Conservation (phyloP, 208 protist genomes). For the Plasmodiophora brassicae region DNA sequence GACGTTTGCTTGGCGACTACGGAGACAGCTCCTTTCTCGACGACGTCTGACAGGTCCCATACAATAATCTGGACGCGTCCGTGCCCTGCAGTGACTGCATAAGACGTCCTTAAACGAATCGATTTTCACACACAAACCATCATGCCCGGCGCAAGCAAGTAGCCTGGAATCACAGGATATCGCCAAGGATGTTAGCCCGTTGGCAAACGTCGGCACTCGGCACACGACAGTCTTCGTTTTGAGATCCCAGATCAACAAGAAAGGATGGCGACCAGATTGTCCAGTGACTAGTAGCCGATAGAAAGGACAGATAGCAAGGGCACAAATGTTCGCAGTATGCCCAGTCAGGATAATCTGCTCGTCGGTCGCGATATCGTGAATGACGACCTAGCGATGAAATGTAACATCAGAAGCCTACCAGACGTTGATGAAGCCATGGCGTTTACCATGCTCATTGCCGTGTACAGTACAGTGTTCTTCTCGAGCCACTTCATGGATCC, state of each 20-base stretch:
- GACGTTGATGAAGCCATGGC: too few relatives aligned
- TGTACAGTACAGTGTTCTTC: not conserved
- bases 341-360: not conserved
- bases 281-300: not conserved
- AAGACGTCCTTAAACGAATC: not conserved
- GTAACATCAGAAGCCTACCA: not conserved
- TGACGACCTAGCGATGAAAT: not conserved
- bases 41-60: not conserved
- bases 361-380: conserved; percentile 6
- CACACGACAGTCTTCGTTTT: not conserved
- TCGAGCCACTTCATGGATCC: not conserved
- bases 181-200: not conserved
- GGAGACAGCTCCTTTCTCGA: not conserved
- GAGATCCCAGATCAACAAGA: not conserved
- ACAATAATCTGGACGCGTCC: not conserved
- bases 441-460: not conserved
- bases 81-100: not conserved
- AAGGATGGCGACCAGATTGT: not conserved
- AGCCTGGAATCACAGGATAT: not conserved
- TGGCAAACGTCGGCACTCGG: not conserved
- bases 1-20: not conserved
- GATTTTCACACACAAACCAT: not conserved
- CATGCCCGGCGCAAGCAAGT: not conserved
- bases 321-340: not conserved
- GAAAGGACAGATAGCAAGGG: not conserved